Percentiles rank a stretch among this genome's conserved stretches.
Conservation (phyloP, 2,329 filamentous ascomycete genomes). For the Apiospora saccharicola region DNA sequence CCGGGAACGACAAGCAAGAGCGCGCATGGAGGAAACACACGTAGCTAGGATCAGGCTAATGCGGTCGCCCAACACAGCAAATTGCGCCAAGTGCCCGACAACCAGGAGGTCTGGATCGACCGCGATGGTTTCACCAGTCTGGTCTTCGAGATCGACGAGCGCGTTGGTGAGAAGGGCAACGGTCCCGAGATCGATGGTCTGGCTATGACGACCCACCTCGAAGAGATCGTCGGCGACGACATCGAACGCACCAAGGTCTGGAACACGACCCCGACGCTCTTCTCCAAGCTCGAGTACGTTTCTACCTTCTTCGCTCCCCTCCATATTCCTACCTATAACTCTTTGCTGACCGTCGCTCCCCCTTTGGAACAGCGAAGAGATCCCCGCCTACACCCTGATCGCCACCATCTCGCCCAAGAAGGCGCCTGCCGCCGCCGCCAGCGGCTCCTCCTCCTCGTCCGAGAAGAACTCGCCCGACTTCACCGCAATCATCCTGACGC, state of each 20-base stretch:
- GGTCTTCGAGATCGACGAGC: conserved; percentile 90
- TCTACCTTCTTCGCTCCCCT: neutral
- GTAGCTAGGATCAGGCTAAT: neutral
- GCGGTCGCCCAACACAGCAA: conserved; percentile 53
- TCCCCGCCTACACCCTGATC: conserved; percentile 73
- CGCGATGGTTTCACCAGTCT: conserved; percentile 83
- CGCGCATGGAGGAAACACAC: neutral
- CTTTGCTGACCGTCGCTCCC: conserved; percentile 23
- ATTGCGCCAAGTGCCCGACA: conserved; percentile 79
- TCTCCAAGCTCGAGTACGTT: conserved; percentile 62
- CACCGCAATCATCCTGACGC: conserved; percentile 78
- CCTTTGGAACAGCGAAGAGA: conserved; percentile 48
- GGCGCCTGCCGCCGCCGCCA: conserved; percentile 40
- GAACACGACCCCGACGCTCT: conserved; percentile 68
- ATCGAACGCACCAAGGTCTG: conserved; percentile 70
- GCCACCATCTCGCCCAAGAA: conserved; percentile 65
- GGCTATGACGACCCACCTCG: conserved; percentile 73
- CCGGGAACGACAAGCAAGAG: neutral
- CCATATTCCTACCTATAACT: conserved; percentile 26
- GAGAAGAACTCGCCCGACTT: conserved; percentile 62
- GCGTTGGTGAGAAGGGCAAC: conserved; percentile 65
- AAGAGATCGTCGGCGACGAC: conserved; percentile 73
- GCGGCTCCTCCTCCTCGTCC: conserved; percentile 37
- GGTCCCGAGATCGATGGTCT: conserved; percentile 70
- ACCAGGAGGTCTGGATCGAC: conserved; percentile 94